Conservation (phyloP, 352 stramenopile species). For the Phytopythium oedochilum region DNA sequence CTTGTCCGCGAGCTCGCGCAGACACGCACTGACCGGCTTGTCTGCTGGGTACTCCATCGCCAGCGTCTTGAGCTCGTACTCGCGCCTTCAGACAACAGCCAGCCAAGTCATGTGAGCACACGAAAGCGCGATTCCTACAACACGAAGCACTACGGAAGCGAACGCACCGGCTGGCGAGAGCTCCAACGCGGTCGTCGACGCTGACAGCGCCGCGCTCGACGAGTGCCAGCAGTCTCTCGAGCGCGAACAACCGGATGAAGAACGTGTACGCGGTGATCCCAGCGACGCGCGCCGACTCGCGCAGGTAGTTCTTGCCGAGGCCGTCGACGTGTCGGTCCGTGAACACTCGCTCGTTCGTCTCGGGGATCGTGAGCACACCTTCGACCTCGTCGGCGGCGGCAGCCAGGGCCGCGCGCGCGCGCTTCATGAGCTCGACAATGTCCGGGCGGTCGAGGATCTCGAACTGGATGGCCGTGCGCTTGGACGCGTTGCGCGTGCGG, state of each 20-base stretch:
- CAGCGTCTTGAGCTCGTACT: constrained; percentile 36
- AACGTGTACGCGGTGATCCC: constrained; percentile 75
- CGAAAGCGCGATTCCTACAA: no score
- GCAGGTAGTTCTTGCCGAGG: constrained; percentile 87
- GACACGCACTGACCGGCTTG: constrained; percentile 35
- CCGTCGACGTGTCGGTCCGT: constrained; percentile 67
- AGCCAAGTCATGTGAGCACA: neutral
- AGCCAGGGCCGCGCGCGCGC: constrained; percentile 31
- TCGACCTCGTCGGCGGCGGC: constrained; percentile 32
- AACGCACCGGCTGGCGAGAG: constrained; percentile 25
- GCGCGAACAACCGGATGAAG: constrained; percentile 77
- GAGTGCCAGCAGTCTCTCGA: constrained; percentile 45
- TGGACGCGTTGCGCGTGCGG: constrained; percentile 68
- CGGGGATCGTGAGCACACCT: constrained; percentile 19
- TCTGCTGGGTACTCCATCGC: constrained; percentile 35
- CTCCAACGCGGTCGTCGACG: constrained; percentile 23
- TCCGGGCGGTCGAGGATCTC: constrained; percentile 60
- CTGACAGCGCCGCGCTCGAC: constrained; percentile 25
- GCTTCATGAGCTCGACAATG: constrained; percentile 78
- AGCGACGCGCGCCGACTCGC: constrained; percentile 43
- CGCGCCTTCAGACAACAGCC: neutral
- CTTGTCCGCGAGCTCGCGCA: constrained; percentile 60
- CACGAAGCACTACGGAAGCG: neutral
- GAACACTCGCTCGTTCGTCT: constrained; percentile 51
- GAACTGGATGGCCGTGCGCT: constrained; percentile 52